Base-by-base conservation (phyloP, 495 filamentous ascomycete species). In the Trichoderma gamsii region DNA sequence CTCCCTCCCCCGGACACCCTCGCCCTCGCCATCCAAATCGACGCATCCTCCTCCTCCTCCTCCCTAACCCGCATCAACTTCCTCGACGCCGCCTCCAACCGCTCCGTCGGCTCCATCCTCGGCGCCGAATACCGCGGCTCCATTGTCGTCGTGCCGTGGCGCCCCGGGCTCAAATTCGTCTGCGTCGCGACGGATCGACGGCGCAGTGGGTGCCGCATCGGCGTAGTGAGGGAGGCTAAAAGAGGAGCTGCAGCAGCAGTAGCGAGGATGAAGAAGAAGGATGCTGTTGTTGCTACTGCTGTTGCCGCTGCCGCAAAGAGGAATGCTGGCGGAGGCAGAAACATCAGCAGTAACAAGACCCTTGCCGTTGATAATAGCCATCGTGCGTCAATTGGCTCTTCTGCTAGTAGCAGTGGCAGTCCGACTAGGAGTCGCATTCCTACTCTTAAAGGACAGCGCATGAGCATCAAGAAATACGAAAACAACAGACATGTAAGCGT, bases 21-120 rank as follows among this genome's bases (percentile, higher is more conserved):
- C 56, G 56, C 56, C 56, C 56, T 61, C 8, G 56, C 56, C 56
- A 61, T 61, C 56, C 56, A 32, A 13, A 61, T 61, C 56, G 56
- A 61, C 52, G 9, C 52, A 12, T 29, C 56, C 56, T 61, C 56
- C 7, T 61, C 2, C 25, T 23, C 56, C 56, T 61, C 56, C 7
- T 61, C 2, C 25, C 25, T 23, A 7, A 61, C 1, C 56, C 29
- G 23, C 4, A 11, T 61, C 23, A 3, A 13, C 56, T 61, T 61
- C 56, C 27, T 29, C 56, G 56, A 61, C 4, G 16, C 56, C 56
- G 27, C 3, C 23, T 21, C 56, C 56, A 32, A 61, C 56, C 56
- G 56, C 56, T 23, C 11, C 56, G 56, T 61, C 56, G 56, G 56
- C 25, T 29, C 56, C 56, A 18, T 61, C 29, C 29, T 29, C 56